A percentile compares a stretch with the other conserved stretches of the same genome.
Conservation (phyloP, 2,329 filamentous ascomycete species). For the Botryotinia globosa region DNA sequence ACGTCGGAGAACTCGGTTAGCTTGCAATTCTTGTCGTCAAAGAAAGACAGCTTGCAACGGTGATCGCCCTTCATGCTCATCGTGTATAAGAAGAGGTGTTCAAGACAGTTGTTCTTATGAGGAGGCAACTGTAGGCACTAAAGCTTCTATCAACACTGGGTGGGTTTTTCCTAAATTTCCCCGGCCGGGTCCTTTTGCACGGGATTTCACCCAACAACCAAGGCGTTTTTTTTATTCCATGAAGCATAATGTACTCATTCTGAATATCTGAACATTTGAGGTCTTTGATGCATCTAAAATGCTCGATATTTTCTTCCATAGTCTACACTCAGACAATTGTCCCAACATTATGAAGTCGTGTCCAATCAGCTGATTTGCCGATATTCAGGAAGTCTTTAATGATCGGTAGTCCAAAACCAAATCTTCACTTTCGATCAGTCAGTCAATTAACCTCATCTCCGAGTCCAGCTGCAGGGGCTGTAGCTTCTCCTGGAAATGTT, state of each 20-base stretch:
- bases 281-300: neutral
- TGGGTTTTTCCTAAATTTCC: neutral
- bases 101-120: conserved; percentile 22
- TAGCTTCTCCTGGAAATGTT: neutral
- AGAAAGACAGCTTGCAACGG: conserved; percentile 26
- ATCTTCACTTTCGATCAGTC: neutral
- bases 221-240: neutral
- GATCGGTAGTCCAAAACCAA: neutral
- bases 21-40: conserved; percentile 23
- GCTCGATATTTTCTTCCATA: too few species aligned
- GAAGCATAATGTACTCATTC: neutral
- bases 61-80: conserved; percentile 19
- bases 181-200: neutral
- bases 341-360: neutral
- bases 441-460: neutral
- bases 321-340: neutral
- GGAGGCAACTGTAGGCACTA: conserved; percentile 15
- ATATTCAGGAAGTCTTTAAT: neutral
- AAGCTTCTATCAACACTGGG: conserved; percentile 6
- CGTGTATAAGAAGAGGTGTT: conserved; percentile 21
- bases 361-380: neutral
- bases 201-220: too few species aligned
- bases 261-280: neutral
- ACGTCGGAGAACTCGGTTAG: conserved; percentile 25
- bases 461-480: neutral